Percentiles rank a stretch among this genome's conserved stretches.
Evolutionary conservation across 345 rosid genomes (phyloP).

Genomic region (Iberis pinnata): DNA sequence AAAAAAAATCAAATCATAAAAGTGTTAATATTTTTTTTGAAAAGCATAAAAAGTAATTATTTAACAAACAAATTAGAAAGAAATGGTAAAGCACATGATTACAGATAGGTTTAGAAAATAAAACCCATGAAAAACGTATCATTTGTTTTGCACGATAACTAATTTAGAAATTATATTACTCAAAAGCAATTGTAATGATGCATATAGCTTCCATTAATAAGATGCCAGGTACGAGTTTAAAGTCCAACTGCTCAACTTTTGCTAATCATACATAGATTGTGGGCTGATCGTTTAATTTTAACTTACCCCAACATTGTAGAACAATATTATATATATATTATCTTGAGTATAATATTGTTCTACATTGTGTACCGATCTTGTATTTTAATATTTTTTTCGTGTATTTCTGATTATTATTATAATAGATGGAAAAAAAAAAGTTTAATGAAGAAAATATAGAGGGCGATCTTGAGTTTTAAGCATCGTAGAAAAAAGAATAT

Average conservation of each 20-base stretch:
- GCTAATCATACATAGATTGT: slow-evolving; percentile 8
- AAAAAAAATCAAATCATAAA: no score
- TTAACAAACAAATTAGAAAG: slow-evolving; percentile 2
- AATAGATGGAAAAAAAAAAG: no score
- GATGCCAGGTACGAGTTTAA: slow-evolving; percentile 8
- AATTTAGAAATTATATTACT: slow-evolving; percentile 1
- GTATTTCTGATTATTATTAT: no score
- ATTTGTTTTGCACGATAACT: slow-evolving; percentile 8
- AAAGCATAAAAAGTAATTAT: slow-evolving; percentile 3
- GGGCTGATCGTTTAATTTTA: neutral
- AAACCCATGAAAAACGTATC: slow-evolving; percentile 15
- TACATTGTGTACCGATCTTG: no score
- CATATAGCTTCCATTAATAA: slow-evolving; percentile 3
- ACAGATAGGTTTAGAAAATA: slow-evolving; percentile 5
- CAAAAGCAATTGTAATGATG: slow-evolving; percentile 19
- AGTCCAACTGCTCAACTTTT: slow-evolving; percentile 6
- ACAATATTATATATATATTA: no score
- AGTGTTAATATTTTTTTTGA: no score
- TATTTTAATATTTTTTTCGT: no score
- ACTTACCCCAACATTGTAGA: neutral
- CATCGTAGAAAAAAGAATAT: no score
- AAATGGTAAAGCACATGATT: slow-evolving; percentile 21
- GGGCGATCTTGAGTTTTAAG: no score
- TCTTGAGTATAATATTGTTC: no score
- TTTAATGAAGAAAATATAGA: no score